A percentile compares a stretch with the other conserved stretches of the same genome.
These are phyloP conservation scores for Ramularia collo-cygni DNA, from an alignment of 2,329 filamentous ascomycete genomes.

Conservation along the genomic window DNA sequence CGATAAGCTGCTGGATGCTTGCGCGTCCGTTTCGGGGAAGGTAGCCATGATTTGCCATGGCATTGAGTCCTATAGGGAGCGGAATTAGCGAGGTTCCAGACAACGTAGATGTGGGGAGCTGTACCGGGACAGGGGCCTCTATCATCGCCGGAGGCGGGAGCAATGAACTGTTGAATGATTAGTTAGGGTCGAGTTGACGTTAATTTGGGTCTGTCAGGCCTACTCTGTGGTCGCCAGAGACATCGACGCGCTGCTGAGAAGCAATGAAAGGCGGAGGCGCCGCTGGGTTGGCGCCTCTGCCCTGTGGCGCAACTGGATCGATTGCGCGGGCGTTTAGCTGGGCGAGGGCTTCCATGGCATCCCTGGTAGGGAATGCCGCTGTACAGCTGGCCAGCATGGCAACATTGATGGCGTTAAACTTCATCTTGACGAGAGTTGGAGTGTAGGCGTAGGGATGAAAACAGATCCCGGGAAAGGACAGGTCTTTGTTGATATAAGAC, in stretches of 20 bases:
- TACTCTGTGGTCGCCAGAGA: slow-evolving; percentile 21
- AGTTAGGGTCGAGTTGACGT: too few relatives aligned
- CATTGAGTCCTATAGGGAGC: neutral
- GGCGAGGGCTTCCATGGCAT: neutral
- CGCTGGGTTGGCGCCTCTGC: slow-evolving; percentile 21
- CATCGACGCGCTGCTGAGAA: slow-evolving; percentile 25
- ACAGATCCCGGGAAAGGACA: too few relatives aligned
- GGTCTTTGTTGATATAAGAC: too few relatives aligned
- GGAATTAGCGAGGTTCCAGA: neutral
- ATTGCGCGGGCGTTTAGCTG: neutral
- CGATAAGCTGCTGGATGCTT: slow-evolving; percentile 30
- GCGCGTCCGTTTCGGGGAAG: slow-evolving; percentile 30
- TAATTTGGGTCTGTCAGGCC: neutral
- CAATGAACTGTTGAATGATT: slow-evolving; percentile 15
- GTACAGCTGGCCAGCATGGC: slow-evolving; percentile 1
- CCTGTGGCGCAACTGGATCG: slow-evolving; percentile 15
- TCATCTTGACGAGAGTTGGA: neutral
- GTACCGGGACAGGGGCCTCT: slow-evolving; percentile 30
- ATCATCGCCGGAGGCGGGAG: slow-evolving; percentile 25
- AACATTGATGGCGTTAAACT: neutral
- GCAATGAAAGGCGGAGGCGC: slow-evolving; percentile 28
- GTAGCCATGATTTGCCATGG: slow-evolving; percentile 16
- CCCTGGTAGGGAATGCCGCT: neutral
- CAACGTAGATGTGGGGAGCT: slow-evolving; percentile 30
- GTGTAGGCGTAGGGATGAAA: too few relatives aligned